A percentile compares a stretch with the other conserved stretches of the same genome.
These are phyloP conservation scores for Sporisorium scitamineum DNA, from an alignment of 1,284 basidiomycete species.

Conservation along the genomic window DNA sequence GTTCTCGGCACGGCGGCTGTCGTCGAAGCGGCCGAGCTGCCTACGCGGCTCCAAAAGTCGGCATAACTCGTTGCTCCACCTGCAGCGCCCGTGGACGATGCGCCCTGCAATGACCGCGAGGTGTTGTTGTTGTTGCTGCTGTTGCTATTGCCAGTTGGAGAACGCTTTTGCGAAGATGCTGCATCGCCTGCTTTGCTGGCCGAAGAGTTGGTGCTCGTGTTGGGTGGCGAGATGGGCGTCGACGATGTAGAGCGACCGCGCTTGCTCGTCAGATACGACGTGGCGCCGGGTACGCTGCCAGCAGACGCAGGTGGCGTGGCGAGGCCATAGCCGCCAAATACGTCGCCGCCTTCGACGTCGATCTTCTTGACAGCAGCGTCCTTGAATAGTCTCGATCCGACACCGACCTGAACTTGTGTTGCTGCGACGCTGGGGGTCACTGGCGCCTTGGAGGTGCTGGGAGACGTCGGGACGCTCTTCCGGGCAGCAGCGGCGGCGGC, in stretches of 20 bases:
- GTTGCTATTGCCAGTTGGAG: constrained; percentile 9
- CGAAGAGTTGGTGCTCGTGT: constrained; percentile 26
- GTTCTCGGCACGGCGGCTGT: constrained; percentile 8
- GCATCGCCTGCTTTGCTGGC: constrained; percentile 13
- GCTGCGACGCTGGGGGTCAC: constrained; percentile 29
- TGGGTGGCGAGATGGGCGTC: constrained; percentile 47
- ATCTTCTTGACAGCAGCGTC: constrained; percentile 47
- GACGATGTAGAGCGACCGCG: constrained; percentile 36
- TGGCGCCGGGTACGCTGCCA: constrained; percentile 38
- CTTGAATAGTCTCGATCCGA: constrained; percentile 47
- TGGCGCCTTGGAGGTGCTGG: constrained; percentile 26
- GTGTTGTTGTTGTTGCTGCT: constrained; percentile 4
- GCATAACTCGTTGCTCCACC: constrained; percentile 53
- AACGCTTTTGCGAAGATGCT: constrained; percentile 12
- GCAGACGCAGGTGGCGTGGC: constrained; percentile 49
- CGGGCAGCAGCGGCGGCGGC: constrained; percentile 6
- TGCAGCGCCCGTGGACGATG: constrained; percentile 12
- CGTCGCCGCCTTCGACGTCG: constrained; percentile 48
- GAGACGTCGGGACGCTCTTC: constrained; percentile 36
- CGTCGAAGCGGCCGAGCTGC: constrained; percentile 25
- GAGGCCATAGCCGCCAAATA: constrained; percentile 51
- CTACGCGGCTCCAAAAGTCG: constrained; percentile 58
- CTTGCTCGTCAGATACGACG: constrained; percentile 35
- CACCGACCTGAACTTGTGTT: constrained; percentile 5
- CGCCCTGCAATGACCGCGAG: background rate